A percentile compares a stretch with the other conserved stretches of the same genome.
phyloP scores from a whole-genome alignment of 768 basidiomycete species.

The Leccinum olivaceopallidum region DNA sequence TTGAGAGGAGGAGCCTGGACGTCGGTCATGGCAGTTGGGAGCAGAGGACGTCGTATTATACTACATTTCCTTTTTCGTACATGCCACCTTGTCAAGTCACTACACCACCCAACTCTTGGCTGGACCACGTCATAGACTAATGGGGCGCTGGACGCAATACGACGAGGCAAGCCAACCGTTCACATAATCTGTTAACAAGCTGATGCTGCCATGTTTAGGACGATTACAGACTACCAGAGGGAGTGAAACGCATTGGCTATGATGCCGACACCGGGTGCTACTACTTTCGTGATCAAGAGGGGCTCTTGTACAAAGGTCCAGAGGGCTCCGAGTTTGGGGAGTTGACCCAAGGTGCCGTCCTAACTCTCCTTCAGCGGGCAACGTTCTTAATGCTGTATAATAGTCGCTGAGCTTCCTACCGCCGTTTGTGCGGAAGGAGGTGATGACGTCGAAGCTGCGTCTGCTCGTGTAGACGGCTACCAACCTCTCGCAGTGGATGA shows the following conservation, averaged over 20 bases:
- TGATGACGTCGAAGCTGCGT: conserved; percentile 57
- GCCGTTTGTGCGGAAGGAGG: conserved; percentile 28
- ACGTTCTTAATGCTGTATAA: neutral
- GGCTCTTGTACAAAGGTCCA: conserved; percentile 54
- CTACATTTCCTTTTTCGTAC: conserved; percentile 19
- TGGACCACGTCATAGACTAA: conserved; percentile 21
- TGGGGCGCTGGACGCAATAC: conserved; percentile 42
- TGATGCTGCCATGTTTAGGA: conserved; percentile 36
- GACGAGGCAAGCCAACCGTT: conserved; percentile 26
- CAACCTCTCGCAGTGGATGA: conserved; percentile 51
- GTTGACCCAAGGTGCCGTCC: conserved; percentile 39
- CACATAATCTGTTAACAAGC: neutral
- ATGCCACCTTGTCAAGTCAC: conserved; percentile 7
- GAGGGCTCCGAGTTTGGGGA: conserved; percentile 65
- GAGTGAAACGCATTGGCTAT: conserved; percentile 68
- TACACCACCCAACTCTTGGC: conserved; percentile 16
- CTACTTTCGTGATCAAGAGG: conserved; percentile 58
- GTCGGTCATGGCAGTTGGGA: conserved; percentile 37
- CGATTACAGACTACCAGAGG: conserved; percentile 52
- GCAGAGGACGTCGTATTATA: neutral
- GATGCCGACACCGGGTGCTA: conserved; percentile 71
- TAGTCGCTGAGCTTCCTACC: conserved; percentile 35
- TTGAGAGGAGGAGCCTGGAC: conserved; percentile 34
- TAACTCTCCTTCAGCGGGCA: neutral
- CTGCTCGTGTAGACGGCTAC: conserved; percentile 56